phyloP scores from a whole-genome alignment of 192 early-diverging fungal species.

The Jimgerdemannia lactiflua region DNA sequence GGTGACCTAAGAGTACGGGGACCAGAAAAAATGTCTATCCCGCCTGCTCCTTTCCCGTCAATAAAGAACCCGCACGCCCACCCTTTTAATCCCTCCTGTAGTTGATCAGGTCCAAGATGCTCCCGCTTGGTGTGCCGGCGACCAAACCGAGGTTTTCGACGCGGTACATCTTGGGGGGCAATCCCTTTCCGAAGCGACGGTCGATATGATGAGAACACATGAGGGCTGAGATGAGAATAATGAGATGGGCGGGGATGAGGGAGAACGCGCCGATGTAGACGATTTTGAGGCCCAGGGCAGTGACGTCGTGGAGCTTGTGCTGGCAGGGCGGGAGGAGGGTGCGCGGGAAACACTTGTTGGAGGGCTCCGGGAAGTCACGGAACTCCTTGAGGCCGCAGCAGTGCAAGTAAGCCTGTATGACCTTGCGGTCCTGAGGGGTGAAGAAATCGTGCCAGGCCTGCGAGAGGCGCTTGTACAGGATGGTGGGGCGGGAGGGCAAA shows the following conservation, averaged over 20 bases:
- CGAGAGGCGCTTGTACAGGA: constrained; percentile 15
- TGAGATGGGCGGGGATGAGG: constrained; percentile 31
- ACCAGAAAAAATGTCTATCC: no score
- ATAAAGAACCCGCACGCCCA: no score
- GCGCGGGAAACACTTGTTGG: constrained; percentile 47
- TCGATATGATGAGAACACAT: constrained; percentile 50
- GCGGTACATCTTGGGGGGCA: constrained; percentile 37
- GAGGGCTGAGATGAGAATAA: constrained; percentile 38
- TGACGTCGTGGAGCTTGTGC: constrained; percentile 34
- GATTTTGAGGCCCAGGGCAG: constrained; percentile 24
- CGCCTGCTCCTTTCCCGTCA: no score
- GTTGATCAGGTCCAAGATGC: constrained; percentile 17
- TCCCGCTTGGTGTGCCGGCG: constrained; percentile 31
- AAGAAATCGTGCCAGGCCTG: constrained; percentile 35
- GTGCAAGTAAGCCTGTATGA: constrained; percentile 35
- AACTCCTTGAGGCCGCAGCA: constrained; percentile 47
- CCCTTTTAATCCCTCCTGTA: not conserved
- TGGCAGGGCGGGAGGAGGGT: constrained; percentile 42
- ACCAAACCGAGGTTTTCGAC: constrained; percentile 32
- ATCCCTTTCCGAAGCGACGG: constrained; percentile 29
- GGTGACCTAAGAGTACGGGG: no score
- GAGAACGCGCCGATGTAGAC: constrained; percentile 44
- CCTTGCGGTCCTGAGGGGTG: constrained; percentile 14
- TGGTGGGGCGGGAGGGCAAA: not conserved
- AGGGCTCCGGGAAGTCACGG: constrained; percentile 42